Conservation (phyloP, 78 protist species). For the Chrysochromulina tobinii region DNA sequence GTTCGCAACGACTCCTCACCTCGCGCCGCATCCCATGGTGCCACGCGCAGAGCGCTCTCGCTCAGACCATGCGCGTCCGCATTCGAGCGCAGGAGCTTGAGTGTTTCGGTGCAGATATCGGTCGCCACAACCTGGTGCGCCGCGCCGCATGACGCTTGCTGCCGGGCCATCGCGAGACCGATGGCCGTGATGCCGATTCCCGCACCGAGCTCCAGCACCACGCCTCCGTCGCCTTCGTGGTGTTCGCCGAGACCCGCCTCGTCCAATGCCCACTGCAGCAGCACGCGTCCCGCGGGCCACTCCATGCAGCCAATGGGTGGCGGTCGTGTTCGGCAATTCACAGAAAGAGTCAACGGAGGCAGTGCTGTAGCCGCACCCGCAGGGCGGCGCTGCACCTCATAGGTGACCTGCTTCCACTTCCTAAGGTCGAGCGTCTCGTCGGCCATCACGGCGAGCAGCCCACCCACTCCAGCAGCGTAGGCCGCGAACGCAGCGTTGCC, state of each 20-base stretch:
- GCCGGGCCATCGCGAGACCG: not conserved
- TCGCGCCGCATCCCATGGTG: not conserved
- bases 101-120: not conserved
- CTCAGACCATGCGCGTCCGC: not conserved
- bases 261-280: slow-evolving; percentile 1
- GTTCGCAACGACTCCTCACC: too few relatives aligned
- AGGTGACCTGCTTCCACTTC: too few relatives aligned
- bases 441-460: too few relatives aligned
- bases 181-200: not conserved
- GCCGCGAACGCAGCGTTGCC: too few relatives aligned
- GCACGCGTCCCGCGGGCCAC: slow-evolving; percentile 20
- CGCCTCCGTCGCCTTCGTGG: too few relatives aligned
- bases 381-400: too few relatives aligned
- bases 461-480: too few relatives aligned
- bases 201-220: not conserved
- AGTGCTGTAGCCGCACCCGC: too few relatives aligned
- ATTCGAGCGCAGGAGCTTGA: not conserved
- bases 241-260: not conserved
- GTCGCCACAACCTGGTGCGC: not conserved
- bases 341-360: too few relatives aligned
- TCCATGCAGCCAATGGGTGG: slow-evolving; percentile 14
- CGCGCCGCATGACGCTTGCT: too few relatives aligned
- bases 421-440: too few relatives aligned
- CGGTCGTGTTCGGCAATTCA: not conserved
- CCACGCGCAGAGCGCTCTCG: too few relatives aligned